These are phyloP conservation scores for Talaromyces sp. DNA, from an alignment of 2,329 filamentous ascomycete species.

Conservation along the genomic window DNA sequence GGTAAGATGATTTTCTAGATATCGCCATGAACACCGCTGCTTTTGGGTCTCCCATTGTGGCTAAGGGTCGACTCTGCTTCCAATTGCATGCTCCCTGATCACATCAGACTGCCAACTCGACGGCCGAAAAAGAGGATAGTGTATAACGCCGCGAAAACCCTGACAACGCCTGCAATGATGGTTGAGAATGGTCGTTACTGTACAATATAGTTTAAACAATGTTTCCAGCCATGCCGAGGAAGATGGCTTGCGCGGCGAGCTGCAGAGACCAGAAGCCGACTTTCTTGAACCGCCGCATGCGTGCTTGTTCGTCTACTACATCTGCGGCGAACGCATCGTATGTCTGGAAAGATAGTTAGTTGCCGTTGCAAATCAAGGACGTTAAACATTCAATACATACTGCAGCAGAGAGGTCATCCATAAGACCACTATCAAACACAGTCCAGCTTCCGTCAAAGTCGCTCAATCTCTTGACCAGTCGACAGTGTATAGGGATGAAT, in stretches of 20 bases:
- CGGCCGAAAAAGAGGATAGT: background rate
- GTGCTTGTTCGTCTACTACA: conserved; percentile 83
- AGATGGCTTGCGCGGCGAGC: conserved; percentile 85
- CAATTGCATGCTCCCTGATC: background rate
- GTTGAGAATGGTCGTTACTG: conserved; percentile 3
- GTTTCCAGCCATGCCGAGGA: conserved; percentile 91
- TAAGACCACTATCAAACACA: conserved; percentile 85
- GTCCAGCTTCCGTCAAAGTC: conserved; percentile 98
- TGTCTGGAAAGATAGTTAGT: conserved; percentile 50
- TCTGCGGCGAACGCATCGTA: conserved; percentile 92
- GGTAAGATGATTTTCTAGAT: background rate
- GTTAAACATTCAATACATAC: conserved; percentile 38
- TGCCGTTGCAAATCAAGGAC: conserved; percentile 7
- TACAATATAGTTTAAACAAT: conserved; percentile 49
- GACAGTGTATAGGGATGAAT: conserved; percentile 92
- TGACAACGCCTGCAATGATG: conserved; percentile 18
- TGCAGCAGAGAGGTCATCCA: conserved; percentile 90
- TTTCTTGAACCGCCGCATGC: conserved; percentile 85
- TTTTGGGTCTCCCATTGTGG: background rate
- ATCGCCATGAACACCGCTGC: background rate
- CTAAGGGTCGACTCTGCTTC: background rate
- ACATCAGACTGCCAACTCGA: background rate
- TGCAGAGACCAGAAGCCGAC: conserved; percentile 96
- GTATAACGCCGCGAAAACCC: background rate
- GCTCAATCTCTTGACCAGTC: conserved; percentile 80